Conservation (phyloP, 805 yeast species). For the Yarrowia porcina region DNA sequence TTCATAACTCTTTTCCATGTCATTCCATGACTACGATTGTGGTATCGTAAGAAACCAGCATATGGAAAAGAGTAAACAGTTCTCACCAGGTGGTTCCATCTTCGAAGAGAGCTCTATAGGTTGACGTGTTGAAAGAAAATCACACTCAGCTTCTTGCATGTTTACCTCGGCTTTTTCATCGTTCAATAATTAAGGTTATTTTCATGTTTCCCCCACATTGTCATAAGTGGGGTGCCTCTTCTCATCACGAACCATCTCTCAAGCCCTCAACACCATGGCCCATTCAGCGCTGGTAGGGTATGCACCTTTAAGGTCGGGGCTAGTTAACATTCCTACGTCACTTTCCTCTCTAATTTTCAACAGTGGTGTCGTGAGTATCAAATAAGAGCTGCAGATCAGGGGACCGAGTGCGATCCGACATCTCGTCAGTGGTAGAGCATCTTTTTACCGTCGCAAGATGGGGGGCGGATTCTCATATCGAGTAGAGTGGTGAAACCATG, state of each 20-base stretch:
- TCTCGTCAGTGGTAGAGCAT: no score
- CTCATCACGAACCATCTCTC: not conserved
- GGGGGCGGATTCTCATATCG: no score
- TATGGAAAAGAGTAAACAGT: no score
- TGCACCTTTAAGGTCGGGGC: constrained; percentile 45
- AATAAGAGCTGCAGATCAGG: constrained; percentile 29
- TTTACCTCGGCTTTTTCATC: constrained; percentile 18
- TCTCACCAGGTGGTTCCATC: no score
- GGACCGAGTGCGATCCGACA: not conserved
- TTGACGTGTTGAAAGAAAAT: no score
- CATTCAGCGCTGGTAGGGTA: constrained; percentile 39
- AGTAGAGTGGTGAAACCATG: no score
- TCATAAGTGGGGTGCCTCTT: constrained; percentile 6
- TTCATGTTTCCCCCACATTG: constrained; percentile 24
- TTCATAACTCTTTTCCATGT: constrained; percentile 1
- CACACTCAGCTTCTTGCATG: not conserved
- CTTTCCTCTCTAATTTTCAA: constrained; percentile 47
- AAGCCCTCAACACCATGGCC: constrained; percentile 29
- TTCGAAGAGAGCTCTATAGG: no score
- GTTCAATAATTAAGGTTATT: not conserved
- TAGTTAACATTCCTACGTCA: constrained; percentile 54
- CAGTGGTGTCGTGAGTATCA: constrained; percentile 47
- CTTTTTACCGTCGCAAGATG: no score
- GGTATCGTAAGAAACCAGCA: no score
- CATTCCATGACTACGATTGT: not conserved